Conservation (phyloP, 108 stramenopile species). For the Cyclotella choctawhatcheeana region DNA sequence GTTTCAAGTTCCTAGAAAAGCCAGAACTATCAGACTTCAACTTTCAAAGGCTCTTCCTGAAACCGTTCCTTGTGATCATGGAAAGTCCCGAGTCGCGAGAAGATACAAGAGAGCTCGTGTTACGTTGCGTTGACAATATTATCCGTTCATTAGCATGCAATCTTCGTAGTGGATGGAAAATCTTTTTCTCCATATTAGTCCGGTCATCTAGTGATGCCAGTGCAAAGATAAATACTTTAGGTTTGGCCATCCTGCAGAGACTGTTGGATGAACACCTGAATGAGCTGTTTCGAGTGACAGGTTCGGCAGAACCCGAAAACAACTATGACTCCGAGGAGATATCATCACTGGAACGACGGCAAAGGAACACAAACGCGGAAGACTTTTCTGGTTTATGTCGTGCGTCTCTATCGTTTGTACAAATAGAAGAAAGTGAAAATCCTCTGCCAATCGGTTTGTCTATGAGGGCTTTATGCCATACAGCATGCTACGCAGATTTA, state of each 20-base stretch:
- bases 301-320: slow-evolving; percentile 25
- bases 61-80: slow-evolving; percentile 90
- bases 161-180: slow-evolving; percentile 91
- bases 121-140: slow-evolving; percentile 88
- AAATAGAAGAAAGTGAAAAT: slow-evolving; percentile 48
- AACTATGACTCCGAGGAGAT: slow-evolving; percentile 29
- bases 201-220: slow-evolving; percentile 67
- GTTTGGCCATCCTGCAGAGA: slow-evolving; percentile 81
- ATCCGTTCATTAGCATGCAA: slow-evolving; percentile 79
- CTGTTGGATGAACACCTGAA: slow-evolving; percentile 84
- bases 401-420: slow-evolving; percentile 80
- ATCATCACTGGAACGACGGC: slow-evolving; percentile 48
- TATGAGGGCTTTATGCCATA: slow-evolving; percentile 90
- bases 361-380: slow-evolving; percentile 79
- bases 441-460: slow-evolving; percentile 77
- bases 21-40: slow-evolving; percentile 96
- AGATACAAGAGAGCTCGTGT: slow-evolving; percentile 81
- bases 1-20: slow-evolving; percentile 97
- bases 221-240: slow-evolving; percentile 68
- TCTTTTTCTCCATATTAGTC: slow-evolving; percentile 82
- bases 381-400: slow-evolving; percentile 84
- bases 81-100: slow-evolving; percentile 68
- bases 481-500: slow-evolving; percentile 87
- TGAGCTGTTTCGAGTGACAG: slow-evolving; percentile 57
- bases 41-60: slow-evolving; percentile 96